Base-by-base conservation (phyloP, 805 yeast genomes). In the Zygoascus bituminiphila region DNA sequence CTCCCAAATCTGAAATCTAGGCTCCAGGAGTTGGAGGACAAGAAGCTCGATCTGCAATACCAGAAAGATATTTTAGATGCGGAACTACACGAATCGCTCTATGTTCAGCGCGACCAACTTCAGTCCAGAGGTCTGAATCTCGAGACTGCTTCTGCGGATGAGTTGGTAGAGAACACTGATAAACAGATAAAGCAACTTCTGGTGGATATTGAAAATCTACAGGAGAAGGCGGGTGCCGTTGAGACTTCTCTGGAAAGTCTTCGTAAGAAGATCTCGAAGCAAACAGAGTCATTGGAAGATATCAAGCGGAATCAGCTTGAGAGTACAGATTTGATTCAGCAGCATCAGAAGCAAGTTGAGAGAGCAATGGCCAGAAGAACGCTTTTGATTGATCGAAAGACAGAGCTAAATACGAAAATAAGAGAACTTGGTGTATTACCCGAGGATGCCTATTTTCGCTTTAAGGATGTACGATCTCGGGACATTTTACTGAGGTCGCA, bases 401-500 rank as follows among this genome's bases (percentile, higher is more conserved):
- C 83, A 44, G 94, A 85, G 54, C 64, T 86, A 21, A 82, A 80
- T 54, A 77, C 74, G 51, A 84, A 78, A 58, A 81, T 88, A 25
- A 73, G 89, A 52, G 95, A 85, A 38, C 67, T 89, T 37, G 97
- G 97, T n/a, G 85, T 84, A 2, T 69, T 91, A 15, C 91, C 96
- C 0, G 96, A 88, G 58, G 88, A 85, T 47, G 88, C 93, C 0
- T 80, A 86, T 54, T 72, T 72, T 12, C 60, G 65, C 29, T 77
- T 72, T 57, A 73, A 71, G 31, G 62, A 66, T 31, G 56, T 68
- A 17, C 60, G 68, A 2, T 77, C 87, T 9, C 79, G 77, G 35
- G 71, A 73, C 5, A 63, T 89, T 26, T 63, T 85, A 44, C 57
- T 63, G 14, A 68, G 73, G 46, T 70, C 88, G 51, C 79, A 77